These are phyloP conservation scores for Peronospora destructor DNA, from an alignment of 352 stramenopile genomes.

Conservation along the genomic window DNA sequence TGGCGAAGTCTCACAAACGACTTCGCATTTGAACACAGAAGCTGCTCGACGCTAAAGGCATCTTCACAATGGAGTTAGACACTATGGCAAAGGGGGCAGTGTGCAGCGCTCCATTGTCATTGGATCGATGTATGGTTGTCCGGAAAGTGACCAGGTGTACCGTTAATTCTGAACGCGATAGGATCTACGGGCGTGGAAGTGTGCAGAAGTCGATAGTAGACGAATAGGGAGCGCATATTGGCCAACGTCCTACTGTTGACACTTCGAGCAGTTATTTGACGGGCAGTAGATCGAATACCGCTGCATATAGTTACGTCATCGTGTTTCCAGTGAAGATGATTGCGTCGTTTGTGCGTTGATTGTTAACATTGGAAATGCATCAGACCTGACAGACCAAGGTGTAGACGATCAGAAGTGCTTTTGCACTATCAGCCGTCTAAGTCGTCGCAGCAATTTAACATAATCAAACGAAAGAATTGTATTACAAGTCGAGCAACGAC, in stretches of 20 bases:
- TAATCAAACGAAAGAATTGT: too few species aligned
- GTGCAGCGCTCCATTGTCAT: slow-evolving; percentile 90
- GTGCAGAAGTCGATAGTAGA: slow-evolving; percentile 64
- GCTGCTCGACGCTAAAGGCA: slow-evolving; percentile 30
- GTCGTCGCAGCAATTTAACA: too few species aligned
- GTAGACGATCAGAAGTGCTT: too few species aligned
- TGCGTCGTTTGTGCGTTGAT: too few species aligned
- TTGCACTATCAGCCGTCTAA: too few species aligned
- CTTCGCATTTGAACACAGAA: slow-evolving; percentile 1
- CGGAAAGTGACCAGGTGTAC: slow-evolving; percentile 42
- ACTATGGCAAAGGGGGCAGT: slow-evolving; percentile 81
- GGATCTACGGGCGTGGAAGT: slow-evolving; percentile 40
- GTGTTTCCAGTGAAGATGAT: too few species aligned
- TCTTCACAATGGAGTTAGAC: slow-evolving; percentile 90
- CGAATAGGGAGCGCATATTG: slow-evolving; percentile 80
- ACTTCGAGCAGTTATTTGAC: slow-evolving; percentile 63
- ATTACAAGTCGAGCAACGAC: too few species aligned
- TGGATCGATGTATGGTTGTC: slow-evolving; percentile 58
- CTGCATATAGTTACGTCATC: too few species aligned
- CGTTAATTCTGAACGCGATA: slow-evolving; percentile 78
- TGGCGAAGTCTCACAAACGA: slow-evolving; percentile 6
- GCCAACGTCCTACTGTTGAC: slow-evolving; percentile 54
- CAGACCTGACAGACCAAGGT: too few species aligned
- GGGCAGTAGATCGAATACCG: slow-evolving; percentile 57
- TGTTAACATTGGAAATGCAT: too few species aligned